These are phyloP conservation scores for Copromyces sp. DNA, from an alignment of 495 filamentous ascomycete genomes.

Conservation along the genomic window DNA sequence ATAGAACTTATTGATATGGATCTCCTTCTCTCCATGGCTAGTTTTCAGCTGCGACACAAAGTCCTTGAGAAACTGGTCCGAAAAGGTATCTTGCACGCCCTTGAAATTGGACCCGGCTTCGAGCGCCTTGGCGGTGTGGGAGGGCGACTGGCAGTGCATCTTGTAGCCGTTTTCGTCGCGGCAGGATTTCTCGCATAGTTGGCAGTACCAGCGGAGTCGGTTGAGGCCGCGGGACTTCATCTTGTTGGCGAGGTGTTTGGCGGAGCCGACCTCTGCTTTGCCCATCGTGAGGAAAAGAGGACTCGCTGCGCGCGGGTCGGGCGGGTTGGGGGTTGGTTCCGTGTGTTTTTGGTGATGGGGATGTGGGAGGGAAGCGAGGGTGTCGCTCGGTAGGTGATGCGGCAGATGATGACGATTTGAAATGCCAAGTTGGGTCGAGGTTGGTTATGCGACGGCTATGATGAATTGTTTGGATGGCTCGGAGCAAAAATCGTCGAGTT, in stretches of 20 bases:
- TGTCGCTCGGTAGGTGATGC: background rate
- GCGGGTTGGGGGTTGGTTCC: conserved; percentile 4
- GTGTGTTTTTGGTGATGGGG: background rate
- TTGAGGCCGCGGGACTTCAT: conserved; percentile 84
- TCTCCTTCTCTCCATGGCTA: conserved; percentile 73
- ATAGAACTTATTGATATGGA: conserved; percentile 86
- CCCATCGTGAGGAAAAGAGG: conserved; percentile 55
- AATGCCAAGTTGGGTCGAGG: background rate
- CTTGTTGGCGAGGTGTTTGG: conserved; percentile 79
- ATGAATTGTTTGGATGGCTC: background rate
- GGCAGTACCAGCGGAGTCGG: conserved; percentile 78
- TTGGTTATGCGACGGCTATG: background rate
- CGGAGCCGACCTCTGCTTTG: conserved; percentile 79
- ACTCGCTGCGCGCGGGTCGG: conserved; percentile 19
- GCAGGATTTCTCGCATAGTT: conserved; percentile 50
- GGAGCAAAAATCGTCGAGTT: background rate
- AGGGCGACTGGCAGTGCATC: conserved; percentile 69
- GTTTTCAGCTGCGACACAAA: conserved; percentile 69
- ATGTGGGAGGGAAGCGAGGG: background rate
- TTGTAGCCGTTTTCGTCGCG: conserved; percentile 71
- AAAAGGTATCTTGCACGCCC: conserved; percentile 61
- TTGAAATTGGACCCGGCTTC: conserved; percentile 77
- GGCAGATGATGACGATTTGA: background rate
- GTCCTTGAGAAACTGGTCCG: conserved; percentile 64
- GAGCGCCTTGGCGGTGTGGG: conserved; percentile 77